Evolutionary conservation across 768 basidiomycete genomes (phyloP).

Genomic region (Dacryopinax primogenitus): DNA sequence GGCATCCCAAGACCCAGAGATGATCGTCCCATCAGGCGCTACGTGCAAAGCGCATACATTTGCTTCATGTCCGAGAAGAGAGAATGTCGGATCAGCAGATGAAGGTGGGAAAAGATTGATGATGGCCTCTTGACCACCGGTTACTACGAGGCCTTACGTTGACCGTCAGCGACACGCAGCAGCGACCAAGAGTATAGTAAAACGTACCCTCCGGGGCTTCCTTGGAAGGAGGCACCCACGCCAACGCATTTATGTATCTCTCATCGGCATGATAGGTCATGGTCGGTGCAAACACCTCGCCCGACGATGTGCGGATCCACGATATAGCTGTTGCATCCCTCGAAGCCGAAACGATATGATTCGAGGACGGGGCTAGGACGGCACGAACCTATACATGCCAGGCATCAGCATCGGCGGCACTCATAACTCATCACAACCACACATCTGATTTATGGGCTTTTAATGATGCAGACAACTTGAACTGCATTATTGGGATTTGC

Average conservation of each 20-base stretch:
- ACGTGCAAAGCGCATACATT: constrained; percentile 81
- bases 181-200: neutral
- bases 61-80: constrained; percentile 74
- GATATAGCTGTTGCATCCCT: constrained; percentile 82
- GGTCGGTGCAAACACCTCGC: constrained; percentile 41
- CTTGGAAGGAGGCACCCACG: constrained; percentile 56
- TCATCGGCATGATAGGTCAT: constrained; percentile 50
- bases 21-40: constrained; percentile 54
- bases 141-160: constrained; percentile 62
- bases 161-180: constrained; percentile 5
- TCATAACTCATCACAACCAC: constrained; percentile 24
- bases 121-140: constrained; percentile 80
- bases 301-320: constrained; percentile 50
- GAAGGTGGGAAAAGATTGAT: constrained; percentile 68
- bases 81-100: constrained; percentile 60
- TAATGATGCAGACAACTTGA: constrained; percentile 65
- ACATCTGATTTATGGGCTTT: constrained; percentile 63
- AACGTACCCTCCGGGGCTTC: constrained; percentile 38
- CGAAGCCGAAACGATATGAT: constrained; percentile 77
- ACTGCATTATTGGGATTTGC: constrained; percentile 38
- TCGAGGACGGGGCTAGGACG: constrained; percentile 58
- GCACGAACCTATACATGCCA: constrained; percentile 56
- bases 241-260: constrained; percentile 68
- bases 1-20: constrained; percentile 98
- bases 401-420: constrained; percentile 16